Base-by-base conservation (phyloP, 2,329 filamentous ascomycete species). In the Amauroascus verrucosus region DNA sequence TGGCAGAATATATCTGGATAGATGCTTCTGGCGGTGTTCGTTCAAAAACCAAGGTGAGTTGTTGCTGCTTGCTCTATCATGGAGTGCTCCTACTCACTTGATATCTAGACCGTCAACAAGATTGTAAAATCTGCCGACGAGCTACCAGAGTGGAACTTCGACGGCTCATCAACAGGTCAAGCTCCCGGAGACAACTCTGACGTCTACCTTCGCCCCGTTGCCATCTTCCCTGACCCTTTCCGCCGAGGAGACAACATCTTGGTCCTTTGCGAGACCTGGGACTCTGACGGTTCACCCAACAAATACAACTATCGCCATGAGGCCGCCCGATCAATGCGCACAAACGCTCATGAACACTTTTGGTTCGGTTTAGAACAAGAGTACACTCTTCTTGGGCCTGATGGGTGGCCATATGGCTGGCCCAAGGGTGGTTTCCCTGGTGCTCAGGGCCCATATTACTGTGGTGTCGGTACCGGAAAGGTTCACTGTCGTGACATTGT, bases 301-400 rank as follows among this genome's bases (percentile, higher is more conserved):
- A 90, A 95, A 75, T 97, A 82, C 85, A 98, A 98, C 85, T 87
- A 85, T 84, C 88, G 93, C 63, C 86, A 96, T 71, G 91, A 97
- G 67, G 86, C 84, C 66, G 82, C 82, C 68, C 85, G 93, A 72
- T 78, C 96, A 65, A 95, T 97, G 88, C 83, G 93, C 72, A 80
- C 83, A 59, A 83, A 96, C 72, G 83, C 83, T 70, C 77, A 82
- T 54, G 84, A 91, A 65, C 79, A 86, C 70, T 90, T 93, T 67
- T 97, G 91, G 93, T 98, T 97, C 74, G 93, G 93, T 74, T 83
- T 98, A 16, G 91, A 95, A 72, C 91, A 97, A 71, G 91, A 97
- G 74, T 97, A 97, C 81, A 97, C 88, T 57, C 84, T 94, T 44
- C 85, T 97, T 63, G 90, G 91, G 67, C 75, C 83, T 62, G 81